Percentiles rank a stretch among this genome's conserved stretches.
phyloP scores from a whole-genome alignment of 768 basidiomycete species.

The Suillus lakei region DNA sequence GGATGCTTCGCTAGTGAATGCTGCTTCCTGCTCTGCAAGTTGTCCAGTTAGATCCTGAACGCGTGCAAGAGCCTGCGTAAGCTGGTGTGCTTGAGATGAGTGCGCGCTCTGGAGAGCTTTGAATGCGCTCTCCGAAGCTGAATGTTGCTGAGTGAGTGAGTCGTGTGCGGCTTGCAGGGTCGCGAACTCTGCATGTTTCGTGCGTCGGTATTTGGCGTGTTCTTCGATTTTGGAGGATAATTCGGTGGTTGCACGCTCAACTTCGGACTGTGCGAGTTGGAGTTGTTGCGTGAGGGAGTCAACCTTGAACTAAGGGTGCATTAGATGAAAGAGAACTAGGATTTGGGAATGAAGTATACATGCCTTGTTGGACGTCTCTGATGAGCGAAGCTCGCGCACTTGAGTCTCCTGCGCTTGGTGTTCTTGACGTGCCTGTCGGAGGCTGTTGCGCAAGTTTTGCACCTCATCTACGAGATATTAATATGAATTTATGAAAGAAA shows the following conservation, averaged over 20 bases:
- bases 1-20: conserved; percentile 77
- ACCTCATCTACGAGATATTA: conserved; percentile 61
- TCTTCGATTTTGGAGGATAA: conserved; percentile 78
- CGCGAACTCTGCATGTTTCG: conserved; percentile 78
- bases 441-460: conserved; percentile 63
- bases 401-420: conserved; percentile 69
- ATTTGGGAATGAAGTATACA: conserved; percentile 11
- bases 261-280: conserved; percentile 75
- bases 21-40: conserved; percentile 84
- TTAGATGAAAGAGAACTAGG: background rate
- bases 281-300: conserved; percentile 85
- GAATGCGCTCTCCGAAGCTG: conserved; percentile 68
- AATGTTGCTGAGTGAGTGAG: conserved; percentile 66
- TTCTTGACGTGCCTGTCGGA: conserved; percentile 79
- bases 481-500: background rate
- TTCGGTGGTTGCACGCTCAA: conserved; percentile 70
- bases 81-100: conserved; percentile 70
- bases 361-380: conserved; percentile 80
- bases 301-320: conserved; percentile 72
- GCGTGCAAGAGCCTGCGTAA: conserved; percentile 76
- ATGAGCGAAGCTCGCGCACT: conserved; percentile 72
- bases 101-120: conserved; percentile 77
- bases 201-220: conserved; percentile 80
- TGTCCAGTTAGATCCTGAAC: conserved; percentile 77
- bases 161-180: conserved; percentile 81